phyloP scores from a whole-genome alignment of 257 asterid genomes.

The Anisodus tanguticus region DNA sequence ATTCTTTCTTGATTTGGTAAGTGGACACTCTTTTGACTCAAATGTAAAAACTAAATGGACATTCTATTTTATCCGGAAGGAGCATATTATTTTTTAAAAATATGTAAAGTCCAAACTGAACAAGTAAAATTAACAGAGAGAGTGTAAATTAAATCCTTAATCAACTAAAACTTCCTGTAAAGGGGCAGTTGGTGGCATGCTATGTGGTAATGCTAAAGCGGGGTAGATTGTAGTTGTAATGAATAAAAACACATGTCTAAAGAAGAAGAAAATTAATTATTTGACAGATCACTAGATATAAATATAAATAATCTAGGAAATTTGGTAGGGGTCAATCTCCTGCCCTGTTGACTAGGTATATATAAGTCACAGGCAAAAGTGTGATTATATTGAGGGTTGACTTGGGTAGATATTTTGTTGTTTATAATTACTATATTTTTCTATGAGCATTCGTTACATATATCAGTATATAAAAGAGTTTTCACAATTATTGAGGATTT shows the following conservation, averaged over 20 bases:
- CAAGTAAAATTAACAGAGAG: no score
- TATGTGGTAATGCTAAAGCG: neutral
- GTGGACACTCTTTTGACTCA: no score
- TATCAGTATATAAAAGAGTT: no score
- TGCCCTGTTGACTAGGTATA: neutral
- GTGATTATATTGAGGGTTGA: neutral
- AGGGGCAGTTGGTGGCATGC: rapidly evolving
- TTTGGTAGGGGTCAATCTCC: slow-evolving; percentile 14
- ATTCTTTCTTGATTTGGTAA: no score
- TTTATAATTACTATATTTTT: no score
- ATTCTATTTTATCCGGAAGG: no score
- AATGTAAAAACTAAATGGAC: no score
- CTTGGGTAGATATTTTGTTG: neutral
- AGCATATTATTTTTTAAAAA: no score
- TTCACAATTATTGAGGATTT: no score
- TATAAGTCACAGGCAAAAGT: neutral
- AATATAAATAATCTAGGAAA: neutral
- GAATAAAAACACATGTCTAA: neutral
- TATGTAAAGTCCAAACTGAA: no score
- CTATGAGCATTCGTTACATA: no score
- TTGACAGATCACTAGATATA: slow-evolving; percentile 6
- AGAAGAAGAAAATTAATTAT: slow-evolving; percentile 14
- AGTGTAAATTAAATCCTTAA: neutral
- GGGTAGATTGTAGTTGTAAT: neutral
- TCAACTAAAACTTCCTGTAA: neutral